Evolutionary conservation across 441 rosid species (phyloP).

Genomic region (Pelargonium australe): DNA sequence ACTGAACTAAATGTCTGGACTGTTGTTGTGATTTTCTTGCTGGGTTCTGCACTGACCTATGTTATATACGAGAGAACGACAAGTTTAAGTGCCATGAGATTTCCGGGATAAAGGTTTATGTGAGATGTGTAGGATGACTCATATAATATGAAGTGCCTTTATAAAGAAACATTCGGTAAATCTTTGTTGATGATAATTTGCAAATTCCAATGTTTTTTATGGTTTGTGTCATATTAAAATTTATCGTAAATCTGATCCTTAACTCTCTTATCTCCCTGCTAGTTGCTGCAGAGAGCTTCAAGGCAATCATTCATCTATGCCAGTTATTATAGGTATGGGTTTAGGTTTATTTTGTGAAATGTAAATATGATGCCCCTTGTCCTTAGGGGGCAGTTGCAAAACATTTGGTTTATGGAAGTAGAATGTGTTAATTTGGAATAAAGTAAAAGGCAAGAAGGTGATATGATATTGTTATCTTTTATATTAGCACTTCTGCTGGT

Average conservation of each 20-base stretch:
- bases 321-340: background rate
- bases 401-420: too few species aligned
- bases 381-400: too few species aligned
- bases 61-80: background rate
- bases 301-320: background rate
- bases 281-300: background rate
- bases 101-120: background rate
- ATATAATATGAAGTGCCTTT: background rate
- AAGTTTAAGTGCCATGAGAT: background rate
- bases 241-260: background rate
- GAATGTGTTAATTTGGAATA: too few species aligned
- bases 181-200: background rate
- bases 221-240: background rate
- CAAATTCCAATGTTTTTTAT: background rate
- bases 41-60: slow-evolving; percentile 36
- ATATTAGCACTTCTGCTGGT: too few species aligned
- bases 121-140: background rate
- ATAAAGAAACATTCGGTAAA: background rate
- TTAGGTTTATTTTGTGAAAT: background rate
- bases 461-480: too few species aligned
- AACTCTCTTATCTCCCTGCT: background rate
- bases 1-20: slow-evolving; percentile 25
- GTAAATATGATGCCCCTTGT: too few species aligned
- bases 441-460: too few species aligned
- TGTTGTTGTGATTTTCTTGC: slow-evolving; percentile 27